phyloP scores from a whole-genome alignment of 495 filamentous ascomycete species.

The Beverwykella pulmonaria region DNA sequence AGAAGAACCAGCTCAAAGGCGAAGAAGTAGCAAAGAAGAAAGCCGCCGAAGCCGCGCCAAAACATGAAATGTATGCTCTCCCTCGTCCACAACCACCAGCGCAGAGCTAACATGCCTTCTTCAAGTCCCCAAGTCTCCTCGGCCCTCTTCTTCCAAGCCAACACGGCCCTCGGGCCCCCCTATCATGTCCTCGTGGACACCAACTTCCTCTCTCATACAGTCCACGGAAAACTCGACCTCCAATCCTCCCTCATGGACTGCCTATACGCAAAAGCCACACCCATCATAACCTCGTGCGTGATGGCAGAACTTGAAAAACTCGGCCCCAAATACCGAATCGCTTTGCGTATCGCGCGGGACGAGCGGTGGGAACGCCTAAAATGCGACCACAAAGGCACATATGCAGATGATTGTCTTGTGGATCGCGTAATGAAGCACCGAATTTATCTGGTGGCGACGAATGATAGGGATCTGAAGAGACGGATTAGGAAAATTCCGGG shows the following conservation, averaged over 20 bases:
- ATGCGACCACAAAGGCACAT: slow-evolving; percentile 87
- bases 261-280: slow-evolving; percentile 66
- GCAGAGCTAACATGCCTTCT: not conserved
- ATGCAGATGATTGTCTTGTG: slow-evolving; percentile 92
- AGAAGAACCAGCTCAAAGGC: slow-evolving; percentile 54
- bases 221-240: slow-evolving; percentile 85
- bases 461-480: slow-evolving; percentile 78
- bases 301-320: slow-evolving; percentile 89
- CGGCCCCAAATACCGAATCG: slow-evolving; percentile 85
- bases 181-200: slow-evolving; percentile 83
- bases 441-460: slow-evolving; percentile 88
- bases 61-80: slow-evolving; percentile 65
- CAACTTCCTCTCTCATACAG: slow-evolving; percentile 91
- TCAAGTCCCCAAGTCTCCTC: slow-evolving; percentile 60
- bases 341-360: slow-evolving; percentile 87
- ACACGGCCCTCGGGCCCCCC: slow-evolving; percentile 86
- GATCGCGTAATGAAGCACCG: slow-evolving; percentile 78
- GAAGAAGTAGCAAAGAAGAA: slow-evolving; percentile 61
- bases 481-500: slow-evolving; percentile 79
- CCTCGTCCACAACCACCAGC: slow-evolving; percentile 6
- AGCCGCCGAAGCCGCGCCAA: slow-evolving; percentile 53
- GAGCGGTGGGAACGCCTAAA: slow-evolving; percentile 81
- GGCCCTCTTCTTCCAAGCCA: slow-evolving; percentile 91
- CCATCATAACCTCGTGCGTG: slow-evolving; percentile 73
- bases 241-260: slow-evolving; percentile 87